Base-by-base conservation (phyloP, 164 flowering plant species). In the Cinnamomum chago region DNA sequence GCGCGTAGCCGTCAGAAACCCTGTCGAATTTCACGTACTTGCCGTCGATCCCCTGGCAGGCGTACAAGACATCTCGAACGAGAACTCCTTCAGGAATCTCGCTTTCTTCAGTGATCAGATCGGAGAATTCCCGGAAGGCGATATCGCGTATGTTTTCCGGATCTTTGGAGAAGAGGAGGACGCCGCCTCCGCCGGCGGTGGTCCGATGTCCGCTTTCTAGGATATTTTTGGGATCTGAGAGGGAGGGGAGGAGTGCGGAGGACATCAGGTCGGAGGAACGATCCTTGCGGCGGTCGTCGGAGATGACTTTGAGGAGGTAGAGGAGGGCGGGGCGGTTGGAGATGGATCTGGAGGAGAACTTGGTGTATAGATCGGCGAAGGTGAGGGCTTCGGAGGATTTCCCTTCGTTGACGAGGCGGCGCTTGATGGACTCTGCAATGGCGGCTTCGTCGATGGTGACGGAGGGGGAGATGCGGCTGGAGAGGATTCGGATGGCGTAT, bases 31-130 rank as follows among this genome's bases (percentile, higher is more conserved):
- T 89, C 58, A 92, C 89, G 75, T 84, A 88, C 74, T 83, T 88
- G 9, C 99, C 99, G 80, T 96, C 98, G 76, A 96, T 90, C 58
- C 99, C 99, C 73, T 94, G 98, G 79, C 96, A 91, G 58, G 89
- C 90, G 82, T 92, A 96, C 83, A 96, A 77, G 30, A 96, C 93
- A 86, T 96, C 98, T 76, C 91, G 90, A 40, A 94, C 99, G 84
- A 96, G 77, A 80, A 83, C 91, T 85, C 88, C 92, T 75, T 96
- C 98, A 0, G 88, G 77, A 40, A 92, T 91, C 76, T 90, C 97
- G 76, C 80, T 87, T 77, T 94, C 98, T 71, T 91, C 97, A 79
- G 85, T 90, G 75, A 89, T 67, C 87, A 96, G 76, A 67, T 80
- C 79, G 7, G 70, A 85, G 79, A 84, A 94, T 86, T 94, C 97